Evolutionary conservation across 2,329 filamentous ascomycete genomes (phyloP), one percentile per base, ranked within the genome.

Genomic region (Myotisia sp.): DNA sequence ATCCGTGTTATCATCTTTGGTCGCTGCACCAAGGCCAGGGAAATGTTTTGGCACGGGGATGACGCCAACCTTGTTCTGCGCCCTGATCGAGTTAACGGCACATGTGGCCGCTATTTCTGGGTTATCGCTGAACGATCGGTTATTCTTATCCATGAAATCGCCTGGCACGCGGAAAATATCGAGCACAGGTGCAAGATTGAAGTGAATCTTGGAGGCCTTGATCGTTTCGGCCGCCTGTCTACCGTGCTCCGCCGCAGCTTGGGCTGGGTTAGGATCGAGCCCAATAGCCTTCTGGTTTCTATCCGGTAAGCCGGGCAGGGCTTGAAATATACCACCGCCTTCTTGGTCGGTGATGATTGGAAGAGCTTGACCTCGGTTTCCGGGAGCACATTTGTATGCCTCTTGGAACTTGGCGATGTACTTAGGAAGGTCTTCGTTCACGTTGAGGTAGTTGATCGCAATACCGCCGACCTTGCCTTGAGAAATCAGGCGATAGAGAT

Each of bases 271-370:
- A 2, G 38, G n/a, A 48, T 31, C 17, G 29, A 14, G 13, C 29
- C n/a, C 14, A 31, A 8, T 6, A 17, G 8, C 18, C 14, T 31
- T 31, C 9, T 31, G 12, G 7, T n/a, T 16, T 21, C 12, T 24
- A 9, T 24, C 22, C 8, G 22, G 31, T 34, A n/a, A n/a, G 4
- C 31, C 51, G 2, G 50, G 40, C 0, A 54, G 29, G 5, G 49
- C 46, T 23, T 40, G 40, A 3, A 54, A 43, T n/a, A 48, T 6
- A 6, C 5, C n/a, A 8, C 50, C 51, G 5, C 52, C 52, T 34
- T 55, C 52, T 29, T 55, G 52, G 36, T 55, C 51, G 3, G 48
- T 54, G 46, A 52, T 46, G 32, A 54, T 50, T 3, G 51, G 35
- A 1, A 54, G 39, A 1, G 52, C 50, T 8, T 36, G 36, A 5